Percentiles rank a stretch among this genome's conserved stretches.
These are phyloP conservation scores for Dalechampia spathulata DNA, from an alignment of 441 rosid genomes.

Conservation along the genomic window DNA sequence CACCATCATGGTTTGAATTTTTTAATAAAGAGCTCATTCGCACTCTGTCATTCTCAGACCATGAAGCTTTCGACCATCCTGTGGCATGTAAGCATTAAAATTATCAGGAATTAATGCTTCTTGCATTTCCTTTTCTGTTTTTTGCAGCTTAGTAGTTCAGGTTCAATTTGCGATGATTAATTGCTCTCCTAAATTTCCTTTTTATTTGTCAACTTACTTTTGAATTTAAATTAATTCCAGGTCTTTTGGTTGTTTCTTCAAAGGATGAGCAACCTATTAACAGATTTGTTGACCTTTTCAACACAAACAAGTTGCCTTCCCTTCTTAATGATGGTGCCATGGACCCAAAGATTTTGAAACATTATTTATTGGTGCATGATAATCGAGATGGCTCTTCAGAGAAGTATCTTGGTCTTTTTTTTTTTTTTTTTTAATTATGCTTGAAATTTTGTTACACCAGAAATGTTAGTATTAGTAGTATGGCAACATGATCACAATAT, in stretches of 20 bases:
- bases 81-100: constrained; percentile 77
- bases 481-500: background rate
- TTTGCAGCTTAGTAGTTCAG: background rate
- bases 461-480: background rate
- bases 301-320: constrained; percentile 69
- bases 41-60: constrained; percentile 76
- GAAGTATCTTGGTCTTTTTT: constrained; percentile 42
- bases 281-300: constrained; percentile 78
- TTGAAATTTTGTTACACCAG: constrained; percentile 6
- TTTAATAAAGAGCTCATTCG: constrained; percentile 75
- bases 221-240: constrained; percentile 37
- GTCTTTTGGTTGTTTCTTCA: constrained; percentile 93
- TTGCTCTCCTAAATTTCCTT: constrained; percentile 3
- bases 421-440: constrained; percentile 9
- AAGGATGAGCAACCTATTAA: constrained; percentile 86
- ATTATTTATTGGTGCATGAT: constrained; percentile 87
- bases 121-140: constrained; percentile 9
- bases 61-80: constrained; percentile 98
- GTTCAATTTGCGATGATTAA: constrained; percentile 10
- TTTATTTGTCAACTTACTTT: background rate
- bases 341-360: constrained; percentile 93
- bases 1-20: constrained; percentile 86
- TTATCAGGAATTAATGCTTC: constrained; percentile 13
- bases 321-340: constrained; percentile 85
- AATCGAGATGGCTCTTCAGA: constrained; percentile 78